phyloP scores from a whole-genome alignment of 768 basidiomycete genomes.

The Hygrophoropsis aurantiaca region DNA sequence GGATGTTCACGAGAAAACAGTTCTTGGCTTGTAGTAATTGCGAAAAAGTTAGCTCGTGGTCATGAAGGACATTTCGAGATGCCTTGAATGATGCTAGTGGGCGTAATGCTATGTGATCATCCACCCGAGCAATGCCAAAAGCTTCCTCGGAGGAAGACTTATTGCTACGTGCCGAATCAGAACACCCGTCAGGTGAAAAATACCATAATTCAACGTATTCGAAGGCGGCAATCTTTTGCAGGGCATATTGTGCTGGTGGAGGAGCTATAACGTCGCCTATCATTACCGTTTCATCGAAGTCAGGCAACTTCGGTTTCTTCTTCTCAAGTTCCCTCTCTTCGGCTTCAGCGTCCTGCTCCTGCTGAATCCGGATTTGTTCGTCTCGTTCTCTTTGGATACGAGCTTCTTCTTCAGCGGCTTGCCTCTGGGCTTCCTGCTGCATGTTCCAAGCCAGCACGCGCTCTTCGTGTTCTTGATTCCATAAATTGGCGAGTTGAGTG shows the following conservation, averaged over 20 bases:
- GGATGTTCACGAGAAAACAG: conserved; percentile 1
- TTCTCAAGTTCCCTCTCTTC: background rate
- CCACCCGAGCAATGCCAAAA: conserved; percentile 7
- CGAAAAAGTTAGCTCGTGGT: conserved; percentile 16
- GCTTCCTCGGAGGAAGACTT: conserved; percentile 2
- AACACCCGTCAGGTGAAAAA: conserved; percentile 6
- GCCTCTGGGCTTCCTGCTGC: background rate
- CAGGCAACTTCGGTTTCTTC: background rate
- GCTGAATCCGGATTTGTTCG: background rate
- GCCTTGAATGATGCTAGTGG: conserved; percentile 14
- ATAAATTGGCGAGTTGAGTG: background rate
- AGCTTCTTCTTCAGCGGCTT: background rate
- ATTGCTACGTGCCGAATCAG: background rate
- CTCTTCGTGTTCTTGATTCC: background rate
- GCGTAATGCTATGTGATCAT: conserved; percentile 8
- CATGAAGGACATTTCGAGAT: conserved; percentile 6
- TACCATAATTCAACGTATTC: conserved; percentile 11
- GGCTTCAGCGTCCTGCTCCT: background rate
- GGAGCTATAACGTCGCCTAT: background rate
- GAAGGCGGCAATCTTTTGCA: conserved; percentile 4
- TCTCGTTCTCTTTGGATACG: background rate
- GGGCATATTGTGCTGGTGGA: conserved; percentile 1
- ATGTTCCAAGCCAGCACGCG: background rate
- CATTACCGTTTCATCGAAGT: background rate
- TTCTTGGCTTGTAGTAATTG: conserved; percentile 19